Conservation (phyloP, 176 grass and related monocot species). For the Oryza meridionalis region DNA sequence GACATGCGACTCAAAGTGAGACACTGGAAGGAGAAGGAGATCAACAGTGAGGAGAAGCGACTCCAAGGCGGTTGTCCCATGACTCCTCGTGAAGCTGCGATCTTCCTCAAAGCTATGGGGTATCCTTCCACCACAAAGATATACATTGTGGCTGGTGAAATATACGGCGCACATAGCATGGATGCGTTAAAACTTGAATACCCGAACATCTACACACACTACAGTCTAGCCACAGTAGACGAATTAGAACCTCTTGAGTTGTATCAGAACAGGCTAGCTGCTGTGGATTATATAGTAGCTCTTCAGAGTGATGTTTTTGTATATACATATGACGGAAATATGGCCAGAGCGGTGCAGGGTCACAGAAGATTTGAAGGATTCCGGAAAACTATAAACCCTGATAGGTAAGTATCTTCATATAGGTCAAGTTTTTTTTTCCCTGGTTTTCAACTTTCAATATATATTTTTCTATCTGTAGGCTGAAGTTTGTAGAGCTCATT, state of each 20-base stretch:
- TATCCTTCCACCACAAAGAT: constrained; percentile 69
- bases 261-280: constrained; percentile 73
- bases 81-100: constrained; percentile 72
- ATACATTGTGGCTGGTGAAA: constrained; percentile 75
- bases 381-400: constrained; percentile 77
- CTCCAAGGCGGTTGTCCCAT: constrained; percentile 68
- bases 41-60: constrained; percentile 64
- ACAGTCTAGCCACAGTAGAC: constrained; percentile 53
- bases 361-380: constrained; percentile 72
- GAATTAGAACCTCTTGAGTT: constrained; percentile 61
- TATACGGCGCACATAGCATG: constrained; percentile 64
- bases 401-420: constrained; percentile 47
- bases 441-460: neutral
- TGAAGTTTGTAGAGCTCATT: constrained; percentile 65
- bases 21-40: constrained; percentile 83
- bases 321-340: constrained; percentile 83
- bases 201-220: constrained; percentile 76
- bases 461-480: constrained; percentile 25
- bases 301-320: constrained; percentile 68
- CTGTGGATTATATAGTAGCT: constrained; percentile 74
- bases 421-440: neutral
- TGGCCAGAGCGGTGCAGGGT: constrained; percentile 82
- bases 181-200: constrained; percentile 56
- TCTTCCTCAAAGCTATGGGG: constrained; percentile 80
- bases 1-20: constrained; percentile 62